Conservation (phyloP, 192 early-diverging fungal genomes). For the Kappamyces sp. region DNA sequence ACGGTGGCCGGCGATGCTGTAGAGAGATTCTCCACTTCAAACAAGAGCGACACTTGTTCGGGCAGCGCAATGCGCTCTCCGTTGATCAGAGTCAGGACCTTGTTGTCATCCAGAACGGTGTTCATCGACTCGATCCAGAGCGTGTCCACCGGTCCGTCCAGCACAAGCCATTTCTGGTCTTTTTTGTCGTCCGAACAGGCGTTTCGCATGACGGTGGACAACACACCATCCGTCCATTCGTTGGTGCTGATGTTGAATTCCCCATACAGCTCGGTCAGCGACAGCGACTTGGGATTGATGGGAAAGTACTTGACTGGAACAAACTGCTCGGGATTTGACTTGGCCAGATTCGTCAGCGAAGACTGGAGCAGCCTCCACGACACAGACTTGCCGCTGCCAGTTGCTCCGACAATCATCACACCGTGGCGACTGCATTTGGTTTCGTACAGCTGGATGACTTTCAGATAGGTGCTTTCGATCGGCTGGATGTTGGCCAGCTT, state of each 20-base stretch:
- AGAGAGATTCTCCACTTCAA: constrained; percentile 56
- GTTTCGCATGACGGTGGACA: constrained; percentile 47
- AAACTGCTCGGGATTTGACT: constrained; percentile 35
- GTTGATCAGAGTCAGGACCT: constrained; percentile 55
- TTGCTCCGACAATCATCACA: constrained; percentile 56
- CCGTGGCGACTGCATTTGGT: constrained; percentile 51
- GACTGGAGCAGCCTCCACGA: constrained; percentile 48
- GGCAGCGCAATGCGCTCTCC: constrained; percentile 54
- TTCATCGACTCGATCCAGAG: constrained; percentile 64
- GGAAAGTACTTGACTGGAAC: constrained; percentile 40
- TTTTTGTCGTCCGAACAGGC: constrained; percentile 51
- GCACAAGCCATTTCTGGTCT: constrained; percentile 57
- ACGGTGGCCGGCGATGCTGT: constrained; percentile 57
- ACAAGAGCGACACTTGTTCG: constrained; percentile 52
- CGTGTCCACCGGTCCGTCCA: constrained; percentile 59
- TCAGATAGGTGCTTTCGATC: constrained; percentile 36
- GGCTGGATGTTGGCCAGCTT: constrained; percentile 35
- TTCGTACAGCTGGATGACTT: constrained; percentile 54
- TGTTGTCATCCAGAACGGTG: constrained; percentile 58
- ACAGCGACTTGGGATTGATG: constrained; percentile 52
- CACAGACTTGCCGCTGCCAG: constrained; percentile 51
- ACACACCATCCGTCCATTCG: constrained; percentile 56
- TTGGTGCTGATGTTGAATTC: constrained; percentile 50
- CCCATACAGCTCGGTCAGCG: constrained; percentile 53
- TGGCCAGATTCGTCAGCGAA: constrained; percentile 37